A percentile compares a stretch with the other conserved stretches of the same genome.
These are phyloP conservation scores for Eutrema japonicum DNA, from an alignment of 345 rosid genomes.

Conservation along the genomic window DNA sequence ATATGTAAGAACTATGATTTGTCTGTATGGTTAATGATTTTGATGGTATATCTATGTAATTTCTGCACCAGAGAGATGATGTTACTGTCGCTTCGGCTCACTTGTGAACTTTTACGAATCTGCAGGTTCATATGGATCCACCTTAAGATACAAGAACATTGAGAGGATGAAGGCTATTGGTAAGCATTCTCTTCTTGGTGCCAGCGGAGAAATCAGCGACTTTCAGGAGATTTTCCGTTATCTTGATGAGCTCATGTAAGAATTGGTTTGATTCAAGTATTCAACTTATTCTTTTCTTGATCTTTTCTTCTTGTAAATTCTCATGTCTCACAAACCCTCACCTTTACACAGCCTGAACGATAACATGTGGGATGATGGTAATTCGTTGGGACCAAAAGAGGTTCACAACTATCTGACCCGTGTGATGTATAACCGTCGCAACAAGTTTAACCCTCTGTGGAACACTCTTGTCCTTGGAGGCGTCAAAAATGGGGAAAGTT, in stretches of 20 bases:
- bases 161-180: constrained; percentile 89
- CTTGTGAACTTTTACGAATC: constrained; percentile 1
- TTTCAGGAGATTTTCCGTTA: constrained; percentile 88
- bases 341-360: constrained; percentile 73
- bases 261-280: background rate
- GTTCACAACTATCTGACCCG: constrained; percentile 93
- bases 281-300: background rate
- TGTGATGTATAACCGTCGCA: constrained; percentile 94
- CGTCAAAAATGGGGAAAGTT: constrained; percentile 87
- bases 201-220: constrained; percentile 96
- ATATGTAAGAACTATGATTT: background rate
- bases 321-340: constrained; percentile 18
- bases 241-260: constrained; percentile 94
- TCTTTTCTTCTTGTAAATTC: constrained; percentile 25
- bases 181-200: constrained; percentile 95
- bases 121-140: constrained; percentile 95
- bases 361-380: constrained; percentile 99
- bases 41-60: background rate
- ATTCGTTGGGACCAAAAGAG: constrained; percentile 99
- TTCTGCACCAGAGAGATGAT: background rate
- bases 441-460: constrained; percentile 97
- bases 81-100: background rate
- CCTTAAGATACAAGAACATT: constrained; percentile 86
- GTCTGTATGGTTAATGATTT: background rate
- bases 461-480: constrained; percentile 98